A percentile compares a stretch with the other conserved stretches of the same genome.
These are phyloP conservation scores for Eucalyptus sp. DNA, from an alignment of 345 rosid genomes.

Conservation along the genomic window DNA sequence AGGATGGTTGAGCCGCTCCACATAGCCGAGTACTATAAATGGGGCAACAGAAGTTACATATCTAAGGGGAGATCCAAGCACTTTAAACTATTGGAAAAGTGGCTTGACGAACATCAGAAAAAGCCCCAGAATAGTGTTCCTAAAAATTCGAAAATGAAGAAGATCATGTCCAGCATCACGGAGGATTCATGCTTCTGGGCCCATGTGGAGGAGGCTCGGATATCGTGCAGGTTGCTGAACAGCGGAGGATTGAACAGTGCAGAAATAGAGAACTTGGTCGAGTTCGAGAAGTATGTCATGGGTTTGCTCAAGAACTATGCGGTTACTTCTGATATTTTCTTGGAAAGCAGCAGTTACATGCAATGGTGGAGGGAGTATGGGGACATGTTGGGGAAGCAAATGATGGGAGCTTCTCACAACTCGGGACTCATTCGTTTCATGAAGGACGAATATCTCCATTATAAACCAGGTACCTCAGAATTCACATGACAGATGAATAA, in stretches of 20 bases:
- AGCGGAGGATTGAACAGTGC: neutral
- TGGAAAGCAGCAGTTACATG: constrained; percentile 47
- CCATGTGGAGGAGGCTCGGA: constrained; percentile 55
- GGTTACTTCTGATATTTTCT: constrained; percentile 60
- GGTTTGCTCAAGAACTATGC: constrained; percentile 16
- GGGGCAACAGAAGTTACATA: too few relatives aligned
- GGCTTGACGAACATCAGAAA: neutral
- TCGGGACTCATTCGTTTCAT: constrained; percentile 23
- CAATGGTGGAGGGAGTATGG: constrained; percentile 47
- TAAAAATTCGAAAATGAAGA: neutral
- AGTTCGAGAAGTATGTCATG: constrained; percentile 33
- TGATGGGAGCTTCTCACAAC: neutral
- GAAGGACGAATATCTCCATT: constrained; percentile 8
- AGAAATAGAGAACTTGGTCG: neutral
- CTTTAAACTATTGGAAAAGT: too few relatives aligned
- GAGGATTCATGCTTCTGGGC: constrained; percentile 89
- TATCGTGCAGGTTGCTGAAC: neutral
- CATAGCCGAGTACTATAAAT: neutral
- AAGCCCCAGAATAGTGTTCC: neutral
- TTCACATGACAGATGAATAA: neutral
- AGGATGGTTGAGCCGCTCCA: constrained; percentile 41
- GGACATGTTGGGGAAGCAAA: neutral
- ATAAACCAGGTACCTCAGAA: neutral
- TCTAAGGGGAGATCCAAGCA: too few relatives aligned
- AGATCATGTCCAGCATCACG: constrained; percentile 14